Conservation (phyloP, 2,329 filamentous ascomycete species). For the Botrytis sinoallii region DNA sequence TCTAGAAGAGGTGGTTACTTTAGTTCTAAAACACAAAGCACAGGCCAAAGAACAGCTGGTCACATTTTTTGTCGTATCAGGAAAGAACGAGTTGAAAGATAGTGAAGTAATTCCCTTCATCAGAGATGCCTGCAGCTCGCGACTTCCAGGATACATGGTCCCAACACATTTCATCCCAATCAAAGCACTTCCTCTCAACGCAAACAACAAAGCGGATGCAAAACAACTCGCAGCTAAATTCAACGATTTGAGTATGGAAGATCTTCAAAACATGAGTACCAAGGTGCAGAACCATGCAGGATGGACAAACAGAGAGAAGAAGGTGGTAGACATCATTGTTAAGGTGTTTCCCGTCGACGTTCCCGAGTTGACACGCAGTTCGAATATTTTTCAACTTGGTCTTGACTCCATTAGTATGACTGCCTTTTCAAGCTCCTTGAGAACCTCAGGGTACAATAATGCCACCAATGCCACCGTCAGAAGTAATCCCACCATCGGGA, state of each 20-base stretch:
- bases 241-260: slow-evolving; percentile 51
- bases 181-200: slow-evolving; percentile 70
- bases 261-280: slow-evolving; percentile 56
- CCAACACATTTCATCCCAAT: slow-evolving; percentile 78
- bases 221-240: slow-evolving; percentile 69
- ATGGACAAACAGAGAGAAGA: slow-evolving; percentile 42
- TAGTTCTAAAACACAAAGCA: slow-evolving; percentile 68
- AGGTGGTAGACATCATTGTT: slow-evolving; percentile 53
- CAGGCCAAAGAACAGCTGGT: slow-evolving; percentile 81
- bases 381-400: slow-evolving; percentile 80
- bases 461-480: slow-evolving; percentile 67
- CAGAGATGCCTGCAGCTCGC: slow-evolving; percentile 62
- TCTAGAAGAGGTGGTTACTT: slow-evolving; percentile 67
- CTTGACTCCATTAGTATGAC: slow-evolving; percentile 86
- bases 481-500: slow-evolving; percentile 52
- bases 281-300: slow-evolving; percentile 34
- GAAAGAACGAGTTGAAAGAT: slow-evolving; percentile 30
- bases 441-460: slow-evolving; percentile 55
- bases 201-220: slow-evolving; percentile 85
- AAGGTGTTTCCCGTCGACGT: slow-evolving; percentile 40
- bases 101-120: slow-evolving; percentile 46
- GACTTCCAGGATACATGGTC: slow-evolving; percentile 83
- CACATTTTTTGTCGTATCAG: slow-evolving; percentile 61
- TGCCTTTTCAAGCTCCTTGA: slow-evolving; percentile 62
- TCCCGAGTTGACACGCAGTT: slow-evolving; percentile 46